phyloP scores from a whole-genome alignment of 2,329 filamentous ascomycete species.

The Neodidymelliopsis sp. region DNA sequence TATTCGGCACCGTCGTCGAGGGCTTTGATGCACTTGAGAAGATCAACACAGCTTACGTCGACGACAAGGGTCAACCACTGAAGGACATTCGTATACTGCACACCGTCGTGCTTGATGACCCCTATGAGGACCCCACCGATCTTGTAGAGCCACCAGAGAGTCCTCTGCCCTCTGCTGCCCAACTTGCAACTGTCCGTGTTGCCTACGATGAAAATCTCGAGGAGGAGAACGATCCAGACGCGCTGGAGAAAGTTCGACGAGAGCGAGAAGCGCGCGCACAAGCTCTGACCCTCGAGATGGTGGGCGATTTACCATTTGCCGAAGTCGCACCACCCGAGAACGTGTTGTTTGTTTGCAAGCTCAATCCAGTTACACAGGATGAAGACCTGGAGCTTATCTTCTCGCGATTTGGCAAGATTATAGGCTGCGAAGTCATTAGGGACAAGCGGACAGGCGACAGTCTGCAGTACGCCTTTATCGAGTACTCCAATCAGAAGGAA shows the following conservation, averaged over 20 bases:
- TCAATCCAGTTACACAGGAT: conserved; percentile 95
- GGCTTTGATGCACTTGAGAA: conserved; percentile 94
- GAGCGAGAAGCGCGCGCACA: conserved; percentile 93
- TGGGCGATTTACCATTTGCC: conserved; percentile 95
- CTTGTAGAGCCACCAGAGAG: conserved; percentile 80
- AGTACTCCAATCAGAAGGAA: conserved; percentile 90
- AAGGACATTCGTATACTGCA: conserved; percentile 96
- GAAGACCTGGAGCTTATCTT: conserved; percentile 96
- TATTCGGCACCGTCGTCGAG: conserved; percentile 95
- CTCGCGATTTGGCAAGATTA: conserved; percentile 91
- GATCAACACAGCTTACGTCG: conserved; percentile 88
- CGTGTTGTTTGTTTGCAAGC: conserved; percentile 96
- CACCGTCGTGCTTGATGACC: conserved; percentile 90
- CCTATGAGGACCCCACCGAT: conserved; percentile 81
- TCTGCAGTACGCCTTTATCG: conserved; percentile 96
- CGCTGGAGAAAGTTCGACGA: conserved; percentile 78
- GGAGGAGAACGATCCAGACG: conserved; percentile 80
- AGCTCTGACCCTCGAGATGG: conserved; percentile 94
- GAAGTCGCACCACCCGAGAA: conserved; percentile 98
- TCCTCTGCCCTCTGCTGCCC: conserved; percentile 81
- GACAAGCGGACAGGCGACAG: conserved; percentile 95
- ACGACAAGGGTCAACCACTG: conserved; percentile 83
- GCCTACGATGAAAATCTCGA: conserved; percentile 85
- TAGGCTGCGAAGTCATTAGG: conserved; percentile 94
- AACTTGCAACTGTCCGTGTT: conserved; percentile 90